Percentiles rank a stretch among this genome's conserved stretches.
Evolutionary conservation across 1,284 basidiomycete genomes (phyloP).

Genomic region (Cutaneotrichosporon sp.): DNA sequence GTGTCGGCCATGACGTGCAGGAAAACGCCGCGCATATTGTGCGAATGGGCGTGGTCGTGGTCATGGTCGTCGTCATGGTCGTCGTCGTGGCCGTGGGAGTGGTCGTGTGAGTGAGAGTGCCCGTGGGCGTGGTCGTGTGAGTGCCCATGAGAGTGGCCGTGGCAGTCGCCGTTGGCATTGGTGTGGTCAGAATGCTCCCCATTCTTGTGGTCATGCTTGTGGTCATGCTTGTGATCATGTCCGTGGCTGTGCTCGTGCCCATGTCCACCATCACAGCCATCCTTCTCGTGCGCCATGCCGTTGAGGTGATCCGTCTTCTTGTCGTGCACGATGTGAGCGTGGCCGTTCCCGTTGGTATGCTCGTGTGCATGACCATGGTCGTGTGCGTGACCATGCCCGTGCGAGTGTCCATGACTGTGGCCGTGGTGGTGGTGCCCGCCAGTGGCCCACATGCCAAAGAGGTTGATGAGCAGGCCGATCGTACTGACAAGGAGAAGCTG

Average conservation of each 20-base stretch:
- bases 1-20: conserved; percentile 56
- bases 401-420: conserved; percentile 41
- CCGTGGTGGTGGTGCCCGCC: conserved; percentile 86
- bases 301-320: conserved; percentile 46
- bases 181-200: conserved; percentile 25
- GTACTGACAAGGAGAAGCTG: conserved; percentile 87
- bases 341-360: conserved; percentile 3
- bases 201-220: conserved; percentile 27
- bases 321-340: conserved; percentile 37
- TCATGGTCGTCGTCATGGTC: conserved; percentile 41
- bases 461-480: conserved; percentile 85
- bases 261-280: conserved; percentile 3
- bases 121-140: conserved; percentile 14
- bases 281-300: conserved; percentile 27
- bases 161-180: conserved; percentile 22
- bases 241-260: conserved; percentile 22
- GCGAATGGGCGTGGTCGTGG: conserved; percentile 68
- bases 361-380: conserved; percentile 13
- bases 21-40: conserved; percentile 99
- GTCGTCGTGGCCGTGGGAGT: conserved; percentile 22
- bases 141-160: conserved; percentile 45
- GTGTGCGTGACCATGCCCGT: conserved; percentile 27
- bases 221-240: conserved; percentile 62
- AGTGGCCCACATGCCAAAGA: conserved; percentile 99
- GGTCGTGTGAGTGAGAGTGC: conserved; percentile 16